phyloP scores from a whole-genome alignment of 2,329 filamentous ascomycete genomes.

The Xylaria sp. region DNA sequence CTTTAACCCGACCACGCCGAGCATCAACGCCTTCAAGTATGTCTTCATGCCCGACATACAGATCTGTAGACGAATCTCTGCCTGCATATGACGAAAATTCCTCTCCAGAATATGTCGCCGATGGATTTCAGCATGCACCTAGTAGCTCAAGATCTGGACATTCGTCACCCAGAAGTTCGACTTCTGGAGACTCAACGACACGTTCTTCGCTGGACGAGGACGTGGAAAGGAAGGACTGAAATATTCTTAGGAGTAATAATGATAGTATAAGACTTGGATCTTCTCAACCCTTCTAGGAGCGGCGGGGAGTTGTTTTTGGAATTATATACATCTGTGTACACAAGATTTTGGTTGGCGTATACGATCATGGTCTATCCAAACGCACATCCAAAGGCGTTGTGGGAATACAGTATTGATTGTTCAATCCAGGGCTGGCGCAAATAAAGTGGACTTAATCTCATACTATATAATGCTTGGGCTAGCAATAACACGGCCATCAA shows the following conservation, averaged over 20 bases:
- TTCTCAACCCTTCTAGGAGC: not conserved
- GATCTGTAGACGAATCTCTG: conserved; percentile 53
- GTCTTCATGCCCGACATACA: conserved; percentile 50
- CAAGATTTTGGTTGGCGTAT: conserved; percentile 6
- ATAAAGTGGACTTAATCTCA: not conserved
- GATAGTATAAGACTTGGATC: not conserved
- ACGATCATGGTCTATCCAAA: not conserved
- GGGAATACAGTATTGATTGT: not conserved
- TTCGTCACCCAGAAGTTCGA: conserved; percentile 31
- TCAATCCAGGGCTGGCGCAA: not conserved
- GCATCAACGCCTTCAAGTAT: conserved; percentile 43
- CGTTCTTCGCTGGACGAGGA: conserved; percentile 46
- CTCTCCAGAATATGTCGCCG: conserved; percentile 54
- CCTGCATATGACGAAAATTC: conserved; percentile 57
- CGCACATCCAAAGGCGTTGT: conserved; percentile 4
- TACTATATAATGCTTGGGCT: not conserved
- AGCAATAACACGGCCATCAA: not conserved
- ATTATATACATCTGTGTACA: conserved; percentile 17
- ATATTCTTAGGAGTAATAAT: conserved; percentile 17
- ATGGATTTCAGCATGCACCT: conserved; percentile 57
- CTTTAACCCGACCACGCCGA: conserved; percentile 38
- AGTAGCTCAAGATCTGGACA: conserved; percentile 14
- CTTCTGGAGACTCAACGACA: conserved; percentile 34
- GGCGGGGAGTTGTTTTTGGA: conserved; percentile 5
- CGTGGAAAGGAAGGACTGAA: conserved; percentile 44